phyloP scores from a whole-genome alignment of 164 flowering plant genomes.

The Hamamelis virginiana region DNA sequence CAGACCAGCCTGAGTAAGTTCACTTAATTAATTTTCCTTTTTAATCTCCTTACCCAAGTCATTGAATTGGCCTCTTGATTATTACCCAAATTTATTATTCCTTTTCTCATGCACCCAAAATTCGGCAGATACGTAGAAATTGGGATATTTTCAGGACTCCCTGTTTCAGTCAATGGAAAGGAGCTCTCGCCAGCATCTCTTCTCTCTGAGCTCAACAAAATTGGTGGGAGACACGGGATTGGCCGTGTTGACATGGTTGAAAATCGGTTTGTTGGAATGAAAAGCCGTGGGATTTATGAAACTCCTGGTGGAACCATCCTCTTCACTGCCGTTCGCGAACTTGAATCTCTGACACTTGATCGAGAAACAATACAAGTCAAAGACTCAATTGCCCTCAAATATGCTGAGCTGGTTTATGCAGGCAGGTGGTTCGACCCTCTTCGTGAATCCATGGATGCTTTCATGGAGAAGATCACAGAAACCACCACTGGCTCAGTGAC shows the following conservation, averaged over 20 bases:
- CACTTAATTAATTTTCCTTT: neutral
- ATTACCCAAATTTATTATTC: neutral
- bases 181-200: constrained; percentile 79
- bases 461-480: constrained; percentile 81
- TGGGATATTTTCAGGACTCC: constrained; percentile 73
- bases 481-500: constrained; percentile 86
- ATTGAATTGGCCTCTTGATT: neutral
- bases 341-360: constrained; percentile 87
- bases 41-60: neutral
- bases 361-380: constrained; percentile 82
- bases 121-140: constrained; percentile 66
- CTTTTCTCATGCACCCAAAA: neutral
- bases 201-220: constrained; percentile 68
- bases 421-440: constrained; percentile 97
- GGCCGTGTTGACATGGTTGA: constrained; percentile 95
- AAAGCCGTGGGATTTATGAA: constrained; percentile 96
- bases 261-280: constrained; percentile 94
- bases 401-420: constrained; percentile 95
- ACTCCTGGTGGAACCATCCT: constrained; percentile 97
- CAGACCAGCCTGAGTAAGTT: constrained; percentile 76
- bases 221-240: constrained; percentile 86
- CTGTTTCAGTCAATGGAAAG: constrained; percentile 76
- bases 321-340: constrained; percentile 71
- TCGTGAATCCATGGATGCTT: constrained; percentile 81
- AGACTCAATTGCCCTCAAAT: constrained; percentile 76